Conservation (phyloP, 2,329 filamentous ascomycete genomes). For the Catunica adiposa region DNA sequence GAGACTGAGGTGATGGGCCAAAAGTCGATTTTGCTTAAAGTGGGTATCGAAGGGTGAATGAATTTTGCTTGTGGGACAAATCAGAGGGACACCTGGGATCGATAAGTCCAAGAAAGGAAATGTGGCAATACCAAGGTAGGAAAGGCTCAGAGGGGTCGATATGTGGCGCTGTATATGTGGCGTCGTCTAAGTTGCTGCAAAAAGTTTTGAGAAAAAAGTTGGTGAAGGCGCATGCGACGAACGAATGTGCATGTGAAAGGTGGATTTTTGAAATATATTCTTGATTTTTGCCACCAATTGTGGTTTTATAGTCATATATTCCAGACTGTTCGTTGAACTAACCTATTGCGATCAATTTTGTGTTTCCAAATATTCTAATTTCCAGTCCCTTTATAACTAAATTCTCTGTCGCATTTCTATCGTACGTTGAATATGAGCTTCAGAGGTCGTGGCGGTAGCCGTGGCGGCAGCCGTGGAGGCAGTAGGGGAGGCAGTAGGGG, state of each 20-base stretch:
- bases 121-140: conserved; percentile 1
- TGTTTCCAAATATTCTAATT: background rate
- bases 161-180: background rate
- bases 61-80: conserved; percentile 14
- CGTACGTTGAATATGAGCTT: conserved; percentile 7
- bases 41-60: conserved; percentile 10
- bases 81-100: background rate
- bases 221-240: conserved; percentile 3
- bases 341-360: background rate
- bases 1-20: conserved; percentile 9
- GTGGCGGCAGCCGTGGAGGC: conserved; percentile 2
- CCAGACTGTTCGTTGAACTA: background rate
- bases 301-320: background rate
- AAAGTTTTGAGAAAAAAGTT: conserved; percentile 9
- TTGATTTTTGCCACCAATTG: background rate
- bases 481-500: background rate
- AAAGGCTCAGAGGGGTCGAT: background rate
- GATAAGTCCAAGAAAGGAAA: conserved; percentile 9
- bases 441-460: conserved; percentile 9
- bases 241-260: background rate
- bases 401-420: background rate
- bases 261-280: background rate
- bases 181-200: conserved; percentile 7
- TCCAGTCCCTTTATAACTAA: background rate
- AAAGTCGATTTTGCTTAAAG: conserved; percentile 13